A percentile compares a stretch with the other conserved stretches of the same genome.
phyloP scores from a whole-genome alignment of 2,329 filamentous ascomycete genomes.

The Nannizziopsis barbatae region DNA sequence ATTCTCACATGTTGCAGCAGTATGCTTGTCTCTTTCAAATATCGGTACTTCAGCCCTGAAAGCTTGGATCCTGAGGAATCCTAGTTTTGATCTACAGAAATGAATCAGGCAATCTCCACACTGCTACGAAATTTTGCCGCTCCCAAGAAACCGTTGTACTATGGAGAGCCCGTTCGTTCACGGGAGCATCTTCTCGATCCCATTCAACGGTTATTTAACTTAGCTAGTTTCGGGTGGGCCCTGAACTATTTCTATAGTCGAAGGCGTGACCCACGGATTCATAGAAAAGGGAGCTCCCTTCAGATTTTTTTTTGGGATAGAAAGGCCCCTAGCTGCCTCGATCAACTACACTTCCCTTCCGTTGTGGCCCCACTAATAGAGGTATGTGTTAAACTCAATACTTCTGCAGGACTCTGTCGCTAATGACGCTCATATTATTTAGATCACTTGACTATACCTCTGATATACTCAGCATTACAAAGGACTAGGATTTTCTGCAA shows the following conservation, averaged over 20 bases:
- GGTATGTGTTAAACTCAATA: background rate
- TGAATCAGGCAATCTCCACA: constrained; percentile 11
- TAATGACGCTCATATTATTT: background rate
- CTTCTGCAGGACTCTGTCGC: background rate
- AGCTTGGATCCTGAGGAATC: constrained; percentile 7
- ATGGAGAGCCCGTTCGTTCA: constrained; percentile 3
- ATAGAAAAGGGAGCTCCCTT: constrained; percentile 3
- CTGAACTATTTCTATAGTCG: constrained; percentile 2
- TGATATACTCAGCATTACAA: background rate
- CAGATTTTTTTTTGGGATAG: background rate
- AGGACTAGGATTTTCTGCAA: constrained; percentile 16
- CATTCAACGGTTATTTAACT: constrained; percentile 2
- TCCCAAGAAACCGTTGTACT: background rate
- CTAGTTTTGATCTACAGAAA: constrained; percentile 7
- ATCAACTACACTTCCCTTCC: background rate
- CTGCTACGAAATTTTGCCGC: background rate
- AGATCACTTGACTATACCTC: background rate
- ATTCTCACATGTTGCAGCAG: constrained; percentile 2
- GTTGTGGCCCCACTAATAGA: background rate
- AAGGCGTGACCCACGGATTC: background rate
- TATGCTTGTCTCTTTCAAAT: constrained; percentile 3
- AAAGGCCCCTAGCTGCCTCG: background rate
- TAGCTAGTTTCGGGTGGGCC: constrained; percentile 8
- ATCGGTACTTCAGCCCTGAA: constrained; percentile 11
- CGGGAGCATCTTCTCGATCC: constrained; percentile 1